Evolutionary conservation across 2,329 filamentous ascomycete genomes (phyloP), one percentile per base, ranked within the genome.

Genomic region (Talaromyces sp.): DNA sequence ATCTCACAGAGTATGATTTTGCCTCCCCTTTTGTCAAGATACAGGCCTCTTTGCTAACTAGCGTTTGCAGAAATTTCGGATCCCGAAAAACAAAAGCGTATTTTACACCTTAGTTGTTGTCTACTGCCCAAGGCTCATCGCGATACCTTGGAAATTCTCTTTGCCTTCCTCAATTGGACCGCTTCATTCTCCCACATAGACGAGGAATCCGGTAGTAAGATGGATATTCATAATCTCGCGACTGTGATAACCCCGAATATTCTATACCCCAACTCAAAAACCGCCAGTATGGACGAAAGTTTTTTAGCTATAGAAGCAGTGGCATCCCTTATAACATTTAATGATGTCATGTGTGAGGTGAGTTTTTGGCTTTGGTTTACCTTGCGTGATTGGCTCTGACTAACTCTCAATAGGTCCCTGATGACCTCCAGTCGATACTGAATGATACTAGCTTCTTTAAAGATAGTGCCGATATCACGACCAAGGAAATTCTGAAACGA

Each of bases 201-300:
- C 69, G 95, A 99, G 71, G 95, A 99, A 73, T 90, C 90, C 27
- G 95, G 95, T 30, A 97, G 94, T 68, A 97, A 98, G 82, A 99
- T 99, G 95, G 95, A 99, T 74, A 90, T 96, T 59, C 92, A 96
- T 80, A 99, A 99, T 72, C 84, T 99, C 65, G 92, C 95, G 3
- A 98, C 96, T 3, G 95, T 99, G 65, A 97, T 99, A 75, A 93
- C 94, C 5, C 95, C 95, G 0, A 99, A 99, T 70, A 92, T 99
- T 64, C 83, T 97, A 12, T 93, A 90, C 68, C 90, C 89, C 66
- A 86, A 81, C 67, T 78, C 84, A 50, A 89, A 88, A 73, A 83
- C 82, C 6, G 86, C 85, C 51, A 85, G 92, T 66, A 94, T 96
- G 68, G 87, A 88, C 70, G 92, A 96, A 68, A 95, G 92, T 64